These are phyloP conservation scores for Cladorrhinum sp. DNA, from an alignment of 2,329 filamentous ascomycete genomes.

Conservation along the genomic window DNA sequence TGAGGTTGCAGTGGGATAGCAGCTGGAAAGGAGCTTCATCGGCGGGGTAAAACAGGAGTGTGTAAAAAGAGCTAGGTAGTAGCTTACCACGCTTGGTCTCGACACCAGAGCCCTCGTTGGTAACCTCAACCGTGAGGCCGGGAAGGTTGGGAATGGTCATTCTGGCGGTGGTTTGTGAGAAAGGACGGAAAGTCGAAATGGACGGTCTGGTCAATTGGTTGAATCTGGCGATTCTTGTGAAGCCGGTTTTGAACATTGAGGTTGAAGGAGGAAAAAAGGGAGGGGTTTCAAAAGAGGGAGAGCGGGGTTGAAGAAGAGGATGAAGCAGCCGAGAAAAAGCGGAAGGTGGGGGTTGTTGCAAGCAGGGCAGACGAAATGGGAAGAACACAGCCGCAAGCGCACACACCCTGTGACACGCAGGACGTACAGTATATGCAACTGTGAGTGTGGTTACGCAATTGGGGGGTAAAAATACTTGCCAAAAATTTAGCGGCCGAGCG, in stretches of 20 bases:
- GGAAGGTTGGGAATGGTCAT: slow-evolving; percentile 27
- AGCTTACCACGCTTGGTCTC: slow-evolving; percentile 28
- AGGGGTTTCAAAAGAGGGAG: too few relatives aligned
- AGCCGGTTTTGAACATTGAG: slow-evolving; percentile 5
- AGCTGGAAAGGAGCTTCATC: neutral
- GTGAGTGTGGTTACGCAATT: slow-evolving; percentile 24
- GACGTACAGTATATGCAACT: slow-evolving; percentile 1
- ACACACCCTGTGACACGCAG: neutral
- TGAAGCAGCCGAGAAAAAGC: slow-evolving; percentile 5
- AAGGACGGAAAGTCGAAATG: neutral
- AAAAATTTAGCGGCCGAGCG: slow-evolving; percentile 1
- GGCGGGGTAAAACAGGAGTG: too few relatives aligned
- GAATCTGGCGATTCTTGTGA: slow-evolving; percentile 11
- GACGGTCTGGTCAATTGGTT: slow-evolving; percentile 13
- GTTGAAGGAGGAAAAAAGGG: slow-evolving; percentile 7
- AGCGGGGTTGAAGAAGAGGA: slow-evolving; percentile 1
- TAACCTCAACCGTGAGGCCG: slow-evolving; percentile 25
- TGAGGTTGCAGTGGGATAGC: neutral
- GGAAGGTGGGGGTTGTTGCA: neutral
- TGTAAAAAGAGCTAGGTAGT: neutral
- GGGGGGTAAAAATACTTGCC: neutral
- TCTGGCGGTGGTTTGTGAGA: slow-evolving; percentile 13
- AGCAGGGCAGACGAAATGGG: neutral
- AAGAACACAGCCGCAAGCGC: neutral
- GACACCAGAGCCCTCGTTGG: slow-evolving; percentile 17